Evolutionary conservation across 306 rosid species (phyloP).

Genomic region (Glycine tomentella): DNA sequence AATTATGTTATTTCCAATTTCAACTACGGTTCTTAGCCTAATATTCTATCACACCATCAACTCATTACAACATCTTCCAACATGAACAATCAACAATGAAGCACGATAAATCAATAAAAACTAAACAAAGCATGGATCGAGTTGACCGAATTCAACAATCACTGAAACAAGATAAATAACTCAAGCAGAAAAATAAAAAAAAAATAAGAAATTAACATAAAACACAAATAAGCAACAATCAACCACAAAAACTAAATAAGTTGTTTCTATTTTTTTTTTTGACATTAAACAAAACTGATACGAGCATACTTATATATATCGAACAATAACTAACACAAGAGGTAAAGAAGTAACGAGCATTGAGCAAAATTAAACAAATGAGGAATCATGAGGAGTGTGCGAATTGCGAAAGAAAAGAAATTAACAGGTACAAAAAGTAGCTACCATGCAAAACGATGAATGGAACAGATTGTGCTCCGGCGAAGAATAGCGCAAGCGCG

Average conservation of each 20-base stretch:
- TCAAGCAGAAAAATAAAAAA: background rate
- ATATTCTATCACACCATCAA: background rate
- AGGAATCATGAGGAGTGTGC: background rate
- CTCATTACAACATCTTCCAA: background rate
- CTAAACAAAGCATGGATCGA: background rate
- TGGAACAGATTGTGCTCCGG: conserved; percentile 57
- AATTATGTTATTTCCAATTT: background rate
- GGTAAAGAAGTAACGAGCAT: background rate
- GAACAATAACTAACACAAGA: background rate
- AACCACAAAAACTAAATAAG: conserved; percentile 1
- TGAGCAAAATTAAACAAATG: background rate
- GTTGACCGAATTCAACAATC: conserved; percentile 7
- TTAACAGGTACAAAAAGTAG: conserved; percentile 46
- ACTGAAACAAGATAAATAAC: background rate
- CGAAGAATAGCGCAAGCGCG: conserved; percentile 27
- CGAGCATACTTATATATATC: no score
- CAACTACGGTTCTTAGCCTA: background rate
- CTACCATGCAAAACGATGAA: conserved; percentile 72
- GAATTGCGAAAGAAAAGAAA: background rate
- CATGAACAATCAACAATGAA: conserved; percentile 6
- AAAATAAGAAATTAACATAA: background rate
- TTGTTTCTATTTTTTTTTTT: no score
- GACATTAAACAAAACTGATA: background rate
- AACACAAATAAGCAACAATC: background rate
- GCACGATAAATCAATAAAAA: background rate